phyloP scores from a whole-genome alignment of 208 protist genomes.

The Sergeia podlipaevii region DNA sequence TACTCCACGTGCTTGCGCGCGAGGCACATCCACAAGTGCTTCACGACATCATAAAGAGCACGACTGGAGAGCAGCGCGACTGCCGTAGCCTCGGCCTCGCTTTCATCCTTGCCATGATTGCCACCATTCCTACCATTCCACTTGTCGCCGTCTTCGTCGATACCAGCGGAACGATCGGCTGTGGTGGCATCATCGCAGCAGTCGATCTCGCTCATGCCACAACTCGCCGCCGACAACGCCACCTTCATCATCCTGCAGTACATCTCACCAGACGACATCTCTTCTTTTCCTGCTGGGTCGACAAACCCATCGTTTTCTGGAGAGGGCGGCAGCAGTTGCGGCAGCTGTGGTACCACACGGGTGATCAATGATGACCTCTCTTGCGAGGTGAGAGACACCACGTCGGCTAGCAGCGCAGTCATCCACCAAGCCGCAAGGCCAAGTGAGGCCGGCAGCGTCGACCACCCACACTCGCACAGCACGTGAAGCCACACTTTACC shows the following conservation, averaged over 20 bases:
- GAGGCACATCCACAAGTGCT: constrained; percentile 39
- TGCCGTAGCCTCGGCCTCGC: background rate
- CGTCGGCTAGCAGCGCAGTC: constrained; percentile 40
- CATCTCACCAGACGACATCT: no score
- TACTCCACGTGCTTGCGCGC: constrained; percentile 42
- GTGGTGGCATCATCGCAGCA: background rate
- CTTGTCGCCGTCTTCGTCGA: no score
- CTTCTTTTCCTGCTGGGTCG: no score
- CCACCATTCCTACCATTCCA: no score
- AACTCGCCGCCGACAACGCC: no score
- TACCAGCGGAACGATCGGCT: background rate
- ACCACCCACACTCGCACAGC: constrained; percentile 38
- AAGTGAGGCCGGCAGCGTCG: constrained; percentile 15
- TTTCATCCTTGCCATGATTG: no score
- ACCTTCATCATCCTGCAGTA: no score
- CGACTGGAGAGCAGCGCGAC: background rate
- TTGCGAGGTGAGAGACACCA: constrained; percentile 26
- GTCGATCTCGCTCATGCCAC: background rate
- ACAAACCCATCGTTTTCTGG: background rate
- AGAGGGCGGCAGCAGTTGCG: constrained; percentile 6
- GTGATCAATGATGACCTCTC: constrained; percentile 38
- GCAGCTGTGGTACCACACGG: constrained; percentile 41
- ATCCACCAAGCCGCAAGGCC: constrained; percentile 50
- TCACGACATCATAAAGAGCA: constrained; percentile 12
- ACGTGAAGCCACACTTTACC: constrained; percentile 46